A percentile compares a stretch with the other conserved stretches of the same genome.
Evolutionary conservation across 2,329 filamentous ascomycete genomes (phyloP).

Genomic region (Ophiostoma pallidulum): DNA sequence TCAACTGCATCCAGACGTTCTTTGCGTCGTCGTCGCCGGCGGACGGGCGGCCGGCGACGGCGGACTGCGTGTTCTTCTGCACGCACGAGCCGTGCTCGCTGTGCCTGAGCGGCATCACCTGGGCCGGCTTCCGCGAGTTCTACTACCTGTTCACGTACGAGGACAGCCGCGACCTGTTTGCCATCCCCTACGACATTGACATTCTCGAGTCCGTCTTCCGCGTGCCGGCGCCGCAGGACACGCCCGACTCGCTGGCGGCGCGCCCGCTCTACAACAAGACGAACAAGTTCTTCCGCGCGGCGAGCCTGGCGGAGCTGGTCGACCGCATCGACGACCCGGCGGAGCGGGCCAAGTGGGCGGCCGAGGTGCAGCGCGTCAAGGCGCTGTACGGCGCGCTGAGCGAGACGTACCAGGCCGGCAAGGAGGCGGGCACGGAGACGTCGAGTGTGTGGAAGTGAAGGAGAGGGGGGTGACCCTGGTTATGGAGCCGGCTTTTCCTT

Average conservation of each 20-base stretch:
- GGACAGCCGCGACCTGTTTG: conserved; percentile 46
- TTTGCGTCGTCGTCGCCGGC: conserved; percentile 32
- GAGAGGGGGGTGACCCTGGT: background rate
- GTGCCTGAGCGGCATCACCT: conserved; percentile 48
- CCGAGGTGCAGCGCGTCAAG: conserved; percentile 40
- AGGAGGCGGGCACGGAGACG: conserved; percentile 32
- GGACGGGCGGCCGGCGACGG: conserved; percentile 22
- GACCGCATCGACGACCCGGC: conserved; percentile 26
- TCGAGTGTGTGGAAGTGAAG: conserved; percentile 39
- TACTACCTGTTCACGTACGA: conserved; percentile 52
- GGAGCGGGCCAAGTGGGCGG: conserved; percentile 26
- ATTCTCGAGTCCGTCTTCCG: conserved; percentile 47
- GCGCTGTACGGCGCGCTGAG: conserved; percentile 36
- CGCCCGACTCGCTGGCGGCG: conserved; percentile 26
- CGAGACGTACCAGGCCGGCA: conserved; percentile 40
- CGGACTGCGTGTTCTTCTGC: conserved; percentile 47
- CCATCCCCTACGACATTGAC: conserved; percentile 48
- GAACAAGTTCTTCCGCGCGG: conserved; percentile 45
- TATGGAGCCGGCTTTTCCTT: no score
- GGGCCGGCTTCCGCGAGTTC: conserved; percentile 47
- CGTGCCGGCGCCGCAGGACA: conserved; percentile 32
- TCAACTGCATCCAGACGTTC: conserved; percentile 52
- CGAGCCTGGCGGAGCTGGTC: conserved; percentile 33
- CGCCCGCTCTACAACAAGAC: conserved; percentile 43
- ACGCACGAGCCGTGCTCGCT: conserved; percentile 52